Conservation (phyloP, 2,329 filamentous ascomycete species). For the Calonectria pteridis region DNA sequence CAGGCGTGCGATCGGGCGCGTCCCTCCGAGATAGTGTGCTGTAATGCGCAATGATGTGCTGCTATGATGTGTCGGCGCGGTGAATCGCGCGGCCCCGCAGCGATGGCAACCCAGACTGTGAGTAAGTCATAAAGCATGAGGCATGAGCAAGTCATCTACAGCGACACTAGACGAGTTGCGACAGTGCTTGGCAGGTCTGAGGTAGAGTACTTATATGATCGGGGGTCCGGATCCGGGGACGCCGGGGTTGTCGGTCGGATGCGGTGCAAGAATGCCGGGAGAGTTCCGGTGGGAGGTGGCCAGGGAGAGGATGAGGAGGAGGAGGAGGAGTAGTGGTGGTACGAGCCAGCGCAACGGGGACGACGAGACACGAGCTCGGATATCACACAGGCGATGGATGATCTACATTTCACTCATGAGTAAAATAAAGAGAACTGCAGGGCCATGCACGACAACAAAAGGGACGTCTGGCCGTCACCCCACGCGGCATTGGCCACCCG, state of each 20-base stretch:
- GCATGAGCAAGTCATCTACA: slow-evolving; percentile 3
- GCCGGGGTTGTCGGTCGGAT: slow-evolving; percentile 34
- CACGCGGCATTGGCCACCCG: slow-evolving; percentile 9
- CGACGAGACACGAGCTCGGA: slow-evolving; percentile 2
- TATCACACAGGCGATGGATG: background rate
- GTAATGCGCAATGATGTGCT: slow-evolving; percentile 7
- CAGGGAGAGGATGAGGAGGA: background rate
- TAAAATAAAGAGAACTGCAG: background rate
- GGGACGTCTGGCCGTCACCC: slow-evolving; percentile 2
- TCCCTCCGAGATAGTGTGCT: background rate
- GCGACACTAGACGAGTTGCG: background rate
- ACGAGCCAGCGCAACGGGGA: slow-evolving; percentile 23
- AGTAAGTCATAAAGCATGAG: slow-evolving; percentile 1
- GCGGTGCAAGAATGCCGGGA: slow-evolving; percentile 27
- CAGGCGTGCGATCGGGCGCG: background rate
- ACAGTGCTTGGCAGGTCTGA: background rate
- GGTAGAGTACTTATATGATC: slow-evolving; percentile 11
- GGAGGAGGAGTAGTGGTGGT: background rate
- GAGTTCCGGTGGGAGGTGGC: slow-evolving; percentile 11
- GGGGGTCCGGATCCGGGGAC: slow-evolving; percentile 36
- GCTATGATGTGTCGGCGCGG: slow-evolving; percentile 8
- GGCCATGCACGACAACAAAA: slow-evolving; percentile 8
- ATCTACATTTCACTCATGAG: slow-evolving; percentile 7
- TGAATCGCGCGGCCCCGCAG: background rate
- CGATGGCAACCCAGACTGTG: background rate